Evolutionary conservation across 192 early-diverging fungal species (phyloP), one percentile per base, ranked within the genome.

Genomic region (Coemansia sp.): DNA sequence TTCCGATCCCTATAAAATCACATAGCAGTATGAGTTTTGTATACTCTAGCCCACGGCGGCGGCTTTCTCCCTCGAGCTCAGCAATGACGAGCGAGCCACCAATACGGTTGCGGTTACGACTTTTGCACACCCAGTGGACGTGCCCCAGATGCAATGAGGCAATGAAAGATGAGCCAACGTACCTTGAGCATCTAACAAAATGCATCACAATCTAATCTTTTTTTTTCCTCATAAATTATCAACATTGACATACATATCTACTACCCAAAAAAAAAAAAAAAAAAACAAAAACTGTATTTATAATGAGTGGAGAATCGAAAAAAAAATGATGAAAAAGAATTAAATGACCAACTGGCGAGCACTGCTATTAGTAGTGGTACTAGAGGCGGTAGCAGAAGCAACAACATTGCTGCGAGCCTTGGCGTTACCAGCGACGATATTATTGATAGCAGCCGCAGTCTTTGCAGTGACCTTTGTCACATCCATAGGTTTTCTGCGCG

Each of bases 371-470:
- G 51, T 29, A 29, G 29, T 23, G 10, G 27, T 57, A 66, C 23
- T 59, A 44, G 53, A 44, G 11, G 63, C 62, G 39, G 64, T 39
- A 17, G 69, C 61, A 21, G 61, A n/a, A 7, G 75, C 21, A 17
- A 67, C 62, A 12, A 59, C 53, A 15, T 63, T 51, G 31, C 67
- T 58, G 57, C 79, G 74, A 53, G 70, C 70, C 70, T 76, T 81
- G 42, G 74, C 67, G 34, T 76, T 76, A 36, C 67, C 48, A 15
- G 79, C 74, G 38, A 81, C 79, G 42, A 81, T 76, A 67, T 74
- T 76, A 62, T 81, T 81, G 37, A 81, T 66, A 10, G 79, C 79
- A 1, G 74, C 79, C 10, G 74, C 74, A 12, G 79, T 81, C 62
- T 73, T 73, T 19, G 79, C 79, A 0, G 74, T 76, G 11, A 74